Conservation (phyloP, 2,329 filamentous ascomycete genomes). For the Cercospora sesami region DNA sequence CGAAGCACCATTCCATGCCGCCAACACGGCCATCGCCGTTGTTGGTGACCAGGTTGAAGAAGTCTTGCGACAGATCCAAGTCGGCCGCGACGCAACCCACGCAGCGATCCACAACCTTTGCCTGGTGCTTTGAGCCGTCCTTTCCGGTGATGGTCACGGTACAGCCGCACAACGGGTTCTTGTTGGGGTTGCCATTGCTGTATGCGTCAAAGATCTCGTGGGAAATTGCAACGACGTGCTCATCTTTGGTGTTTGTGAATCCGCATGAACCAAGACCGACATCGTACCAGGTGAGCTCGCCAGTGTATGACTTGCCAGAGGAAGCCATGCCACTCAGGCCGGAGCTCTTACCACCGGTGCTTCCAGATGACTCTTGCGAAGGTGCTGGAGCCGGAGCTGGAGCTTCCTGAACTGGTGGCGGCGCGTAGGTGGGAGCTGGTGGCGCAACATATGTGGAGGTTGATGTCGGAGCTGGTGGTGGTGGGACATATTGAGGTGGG, state of each 20-base stretch:
- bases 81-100: constrained; percentile 59
- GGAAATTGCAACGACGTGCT: constrained; percentile 70
- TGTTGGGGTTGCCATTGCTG: constrained; percentile 53
- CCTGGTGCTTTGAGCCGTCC: constrained; percentile 60
- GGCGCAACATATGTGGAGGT: constrained; percentile 31
- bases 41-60: constrained; percentile 42
- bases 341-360: constrained; percentile 12
- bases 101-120: constrained; percentile 72
- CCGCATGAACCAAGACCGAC: constrained; percentile 71
- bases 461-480: constrained; percentile 15
- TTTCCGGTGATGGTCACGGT: constrained; percentile 61
- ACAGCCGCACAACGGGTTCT: constrained; percentile 69
- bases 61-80: constrained; percentile 59
- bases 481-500: constrained; percentile 29
- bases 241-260: constrained; percentile 55
- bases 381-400: constrained; percentile 20
- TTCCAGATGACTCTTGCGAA: constrained; percentile 14
- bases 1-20: constrained; percentile 47
- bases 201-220: constrained; percentile 61
- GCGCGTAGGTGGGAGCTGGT: constrained; percentile 24
- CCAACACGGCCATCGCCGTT: constrained; percentile 44
- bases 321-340: constrained; percentile 33
- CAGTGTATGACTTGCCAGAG: constrained; percentile 47
- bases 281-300: constrained; percentile 74
- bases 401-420: constrained; percentile 22